Conservation (phyloP, 768 basidiomycete species). For the Amanita pallidorosea region DNA sequence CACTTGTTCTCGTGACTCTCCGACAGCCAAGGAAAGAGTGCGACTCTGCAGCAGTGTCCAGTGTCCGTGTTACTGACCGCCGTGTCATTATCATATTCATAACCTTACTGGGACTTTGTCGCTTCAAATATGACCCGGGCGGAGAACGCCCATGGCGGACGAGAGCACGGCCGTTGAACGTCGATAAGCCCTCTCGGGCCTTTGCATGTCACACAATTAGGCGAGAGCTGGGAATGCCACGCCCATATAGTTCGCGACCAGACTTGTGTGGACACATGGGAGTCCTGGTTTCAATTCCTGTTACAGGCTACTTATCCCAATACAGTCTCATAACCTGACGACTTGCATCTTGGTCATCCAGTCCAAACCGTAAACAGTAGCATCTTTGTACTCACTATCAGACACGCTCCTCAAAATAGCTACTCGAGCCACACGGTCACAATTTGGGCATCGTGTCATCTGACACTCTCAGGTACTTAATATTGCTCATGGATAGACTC, state of each 20-base stretch:
- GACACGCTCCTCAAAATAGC: background rate
- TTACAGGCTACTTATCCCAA: background rate
- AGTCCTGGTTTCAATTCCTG: background rate
- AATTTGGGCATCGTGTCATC: background rate
- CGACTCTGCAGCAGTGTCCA: background rate
- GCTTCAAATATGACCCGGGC: background rate
- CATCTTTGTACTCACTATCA: background rate
- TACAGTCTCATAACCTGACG: background rate
- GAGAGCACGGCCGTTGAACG: background rate
- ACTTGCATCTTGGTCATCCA: too few relatives aligned
- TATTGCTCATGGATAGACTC: background rate
- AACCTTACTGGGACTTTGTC: slow-evolving; percentile 1
- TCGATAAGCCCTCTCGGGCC: background rate
- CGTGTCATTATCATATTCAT: background rate
- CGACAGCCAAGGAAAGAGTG: background rate
- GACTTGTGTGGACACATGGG: background rate
- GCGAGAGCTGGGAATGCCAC: background rate
- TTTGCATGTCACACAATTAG: too few relatives aligned
- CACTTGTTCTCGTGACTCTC: background rate
- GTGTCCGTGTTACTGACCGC: background rate
- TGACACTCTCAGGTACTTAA: background rate
- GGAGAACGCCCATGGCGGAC: background rate
- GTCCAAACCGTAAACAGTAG: background rate
- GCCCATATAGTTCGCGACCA: background rate
- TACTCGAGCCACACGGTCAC: background rate